Evolutionary conservation across 192 early-diverging fungal species (phyloP), one percentile per base, ranked within the genome.

Genomic region (Backusella westeae): DNA sequence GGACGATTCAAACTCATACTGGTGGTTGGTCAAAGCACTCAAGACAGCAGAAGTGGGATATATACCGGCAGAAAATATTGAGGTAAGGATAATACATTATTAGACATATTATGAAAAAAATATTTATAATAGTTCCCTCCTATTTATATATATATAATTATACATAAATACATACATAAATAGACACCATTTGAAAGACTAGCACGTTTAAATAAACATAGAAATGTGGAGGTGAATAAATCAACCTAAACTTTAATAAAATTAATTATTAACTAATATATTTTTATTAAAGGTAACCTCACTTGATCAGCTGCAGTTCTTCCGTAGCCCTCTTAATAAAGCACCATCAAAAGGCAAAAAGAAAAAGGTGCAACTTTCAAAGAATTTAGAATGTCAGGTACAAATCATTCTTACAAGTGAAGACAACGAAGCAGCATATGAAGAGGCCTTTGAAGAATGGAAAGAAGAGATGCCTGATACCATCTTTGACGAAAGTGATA

Each of bases 61-160:
- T 80, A 93, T 95, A 49, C 94, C 94, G 23, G 94, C 94, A 2
- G 94, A 95, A 78, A 94, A 95, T 77, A 90, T 95, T 63, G 94
- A 95, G 81, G 90, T 91, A 83, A 34, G 23, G 6, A n/a, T 73
- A 42, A 42, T 38, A 19, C 26, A 42, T 19, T 34, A 21, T 39
- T 21, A 49, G n/a, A 46, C 15, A 23, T 53, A 44, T 41, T n/a
- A 56, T 56, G 23, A 29, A 29, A 21, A 7, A n/a, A 9, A 29
- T 15, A 63, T 9, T 66, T 23, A 32, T 0, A 38, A 63, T 67
- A 34, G 14, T 1, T 17, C 44, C 26, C 26, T 23, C 44, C 32
- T 72, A 52, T 72, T 72, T 41, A 17, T 71, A 23, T 38, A 34
- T 32, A 35, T 23, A 46, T 56, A 67, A 49, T 46, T 53, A 39